Evolutionary conservation across 2,329 filamentous ascomycete genomes (phyloP).

Genomic region (Diplodia corticola): DNA sequence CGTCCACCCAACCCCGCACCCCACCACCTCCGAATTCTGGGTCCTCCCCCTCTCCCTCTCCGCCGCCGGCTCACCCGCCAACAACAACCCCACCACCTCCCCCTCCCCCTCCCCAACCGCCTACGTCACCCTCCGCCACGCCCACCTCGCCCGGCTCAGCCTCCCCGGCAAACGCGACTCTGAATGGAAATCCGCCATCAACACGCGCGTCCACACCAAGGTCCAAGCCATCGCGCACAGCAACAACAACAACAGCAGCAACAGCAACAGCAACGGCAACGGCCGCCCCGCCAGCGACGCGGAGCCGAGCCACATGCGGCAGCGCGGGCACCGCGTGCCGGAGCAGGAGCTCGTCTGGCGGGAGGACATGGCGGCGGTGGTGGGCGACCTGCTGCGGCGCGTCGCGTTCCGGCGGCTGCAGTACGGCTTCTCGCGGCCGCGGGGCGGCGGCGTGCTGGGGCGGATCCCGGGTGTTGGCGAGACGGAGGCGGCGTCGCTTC

Average conservation of each 20-base stretch:
- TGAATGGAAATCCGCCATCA: conserved; percentile 31
- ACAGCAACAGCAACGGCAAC: conserved; percentile 29
- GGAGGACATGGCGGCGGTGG: conserved; percentile 48
- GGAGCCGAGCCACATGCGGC: not conserved
- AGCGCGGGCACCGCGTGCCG: too few relatives aligned
- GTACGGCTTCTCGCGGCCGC: conserved; percentile 32
- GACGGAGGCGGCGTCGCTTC: too few relatives aligned
- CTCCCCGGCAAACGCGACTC: too few relatives aligned
- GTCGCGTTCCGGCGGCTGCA: conserved; percentile 41
- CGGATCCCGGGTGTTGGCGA: too few relatives aligned
- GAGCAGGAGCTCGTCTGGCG: conserved; percentile 44
- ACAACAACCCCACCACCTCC: not conserved
- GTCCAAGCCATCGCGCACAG: not conserved
- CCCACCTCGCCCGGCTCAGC: not conserved
- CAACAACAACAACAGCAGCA: conserved; percentile 29
- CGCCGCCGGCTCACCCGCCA: too few relatives aligned
- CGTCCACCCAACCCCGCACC: conserved; percentile 59
- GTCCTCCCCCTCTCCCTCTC: conserved; percentile 51
- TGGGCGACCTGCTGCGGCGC: conserved; percentile 41
- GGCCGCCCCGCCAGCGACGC: conserved; percentile 23
- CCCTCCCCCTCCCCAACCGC: not conserved
- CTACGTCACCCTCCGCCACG: not conserved
- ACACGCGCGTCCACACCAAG: conserved; percentile 38
- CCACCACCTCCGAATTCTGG: conserved; percentile 56
- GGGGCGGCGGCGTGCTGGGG: conserved; percentile 24